Conservation (phyloP, 2,329 filamentous ascomycete genomes). For the Sarocladium kiliense region DNA sequence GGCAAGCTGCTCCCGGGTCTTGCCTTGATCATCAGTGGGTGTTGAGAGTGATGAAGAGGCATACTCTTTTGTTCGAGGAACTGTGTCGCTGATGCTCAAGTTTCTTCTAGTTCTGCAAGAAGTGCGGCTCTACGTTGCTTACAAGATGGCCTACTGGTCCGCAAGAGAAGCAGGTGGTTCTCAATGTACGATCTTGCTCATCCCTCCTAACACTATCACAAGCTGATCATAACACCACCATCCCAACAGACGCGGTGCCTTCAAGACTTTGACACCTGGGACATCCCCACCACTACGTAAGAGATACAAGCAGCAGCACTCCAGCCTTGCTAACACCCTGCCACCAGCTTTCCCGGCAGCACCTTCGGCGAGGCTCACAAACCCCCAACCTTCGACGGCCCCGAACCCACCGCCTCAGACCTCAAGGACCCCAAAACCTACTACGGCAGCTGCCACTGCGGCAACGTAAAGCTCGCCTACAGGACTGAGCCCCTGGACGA, state of each 20-base stretch:
- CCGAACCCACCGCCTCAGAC: slow-evolving; percentile 28
- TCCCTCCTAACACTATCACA: neutral
- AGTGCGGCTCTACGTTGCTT: slow-evolving; percentile 41
- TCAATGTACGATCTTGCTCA: neutral
- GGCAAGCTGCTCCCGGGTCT: slow-evolving; percentile 20
- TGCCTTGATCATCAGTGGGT: neutral
- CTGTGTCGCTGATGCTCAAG: neutral
- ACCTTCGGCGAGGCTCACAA: slow-evolving; percentile 26
- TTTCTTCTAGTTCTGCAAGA: slow-evolving; percentile 43
- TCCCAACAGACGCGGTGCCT: slow-evolving; percentile 32
- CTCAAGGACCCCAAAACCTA: slow-evolving; percentile 35
- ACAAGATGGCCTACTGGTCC: slow-evolving; percentile 11
- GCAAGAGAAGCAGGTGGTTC: neutral
- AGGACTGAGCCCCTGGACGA: slow-evolving; percentile 34
- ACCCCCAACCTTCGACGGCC: slow-evolving; percentile 32
- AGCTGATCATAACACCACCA: neutral
- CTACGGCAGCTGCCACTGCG: slow-evolving; percentile 50
- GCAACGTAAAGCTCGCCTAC: slow-evolving; percentile 39
- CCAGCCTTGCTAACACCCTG: no score
- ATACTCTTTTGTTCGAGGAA: neutral
- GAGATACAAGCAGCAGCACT: no score
- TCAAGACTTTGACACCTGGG: slow-evolving; percentile 38
- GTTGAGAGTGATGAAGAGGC: neutral
- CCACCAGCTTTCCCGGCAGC: slow-evolving; percentile 32
- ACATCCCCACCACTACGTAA: slow-evolving; percentile 30